Conservation (phyloP, 2,329 filamentous ascomycete genomes). For the Drechslerella coelobrocha region DNA sequence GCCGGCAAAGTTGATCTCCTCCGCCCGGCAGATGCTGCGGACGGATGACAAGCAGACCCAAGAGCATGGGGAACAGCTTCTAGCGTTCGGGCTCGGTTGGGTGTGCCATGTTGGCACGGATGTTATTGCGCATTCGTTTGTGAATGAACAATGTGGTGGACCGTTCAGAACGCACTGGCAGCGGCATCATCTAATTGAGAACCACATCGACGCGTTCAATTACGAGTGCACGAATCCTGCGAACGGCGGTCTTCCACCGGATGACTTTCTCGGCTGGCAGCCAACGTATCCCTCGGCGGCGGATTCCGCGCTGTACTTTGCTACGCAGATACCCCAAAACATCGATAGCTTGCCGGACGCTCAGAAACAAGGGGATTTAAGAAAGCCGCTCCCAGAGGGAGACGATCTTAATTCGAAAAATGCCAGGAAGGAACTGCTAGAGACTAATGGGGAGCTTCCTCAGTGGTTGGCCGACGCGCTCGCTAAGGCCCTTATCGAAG, state of each 20-base stretch:
- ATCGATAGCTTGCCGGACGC: conserved; percentile 3
- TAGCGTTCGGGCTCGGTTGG: conserved; percentile 7
- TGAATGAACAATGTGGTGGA: conserved; percentile 12
- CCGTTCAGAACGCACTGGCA: conserved; percentile 18
- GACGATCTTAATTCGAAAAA: background rate
- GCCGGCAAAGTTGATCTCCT: background rate
- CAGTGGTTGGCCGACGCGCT: conserved; percentile 4
- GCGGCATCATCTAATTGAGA: conserved; percentile 10
- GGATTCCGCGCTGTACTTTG: conserved; percentile 5
- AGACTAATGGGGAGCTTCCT: conserved; percentile 5
- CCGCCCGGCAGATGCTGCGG: background rate
- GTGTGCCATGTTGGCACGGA: conserved; percentile 11
- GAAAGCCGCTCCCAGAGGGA: conserved; percentile 6
- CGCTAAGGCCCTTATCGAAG: conserved; percentile 2
- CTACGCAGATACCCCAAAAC: conserved; percentile 8
- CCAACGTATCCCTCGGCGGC: background rate
- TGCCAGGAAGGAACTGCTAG: conserved; percentile 2
- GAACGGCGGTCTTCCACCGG: background rate
- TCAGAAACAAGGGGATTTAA: conserved; percentile 9
- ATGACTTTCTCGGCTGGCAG: conserved; percentile 17
- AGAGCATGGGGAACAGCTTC: conserved; percentile 10
- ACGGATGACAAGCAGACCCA: background rate
- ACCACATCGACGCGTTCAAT: conserved; percentile 14
- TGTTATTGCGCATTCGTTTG: conserved; percentile 13
- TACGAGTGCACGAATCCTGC: conserved; percentile 13